Evolutionary conservation across 176 grass and related monocot genomes (phyloP).

Genomic region (bread wheat (Triticum aestivum)): DNA sequence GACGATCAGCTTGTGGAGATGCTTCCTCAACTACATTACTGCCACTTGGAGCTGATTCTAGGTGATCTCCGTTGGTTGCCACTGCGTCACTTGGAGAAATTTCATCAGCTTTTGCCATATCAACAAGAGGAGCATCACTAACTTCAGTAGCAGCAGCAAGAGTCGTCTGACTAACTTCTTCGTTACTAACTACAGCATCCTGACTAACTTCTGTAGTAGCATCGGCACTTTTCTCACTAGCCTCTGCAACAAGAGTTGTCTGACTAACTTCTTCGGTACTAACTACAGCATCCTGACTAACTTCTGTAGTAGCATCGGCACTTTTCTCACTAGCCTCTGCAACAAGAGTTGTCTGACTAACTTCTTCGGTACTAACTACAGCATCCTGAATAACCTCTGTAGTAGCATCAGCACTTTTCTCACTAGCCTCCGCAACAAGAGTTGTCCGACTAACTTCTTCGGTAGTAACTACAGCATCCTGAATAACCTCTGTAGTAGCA

Average conservation of each 20-base stretch:
- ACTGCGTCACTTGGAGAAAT: conserved; percentile 27
- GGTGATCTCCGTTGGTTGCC: conserved; percentile 22
- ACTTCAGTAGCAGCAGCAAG: conserved; percentile 26
- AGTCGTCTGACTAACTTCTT: too few relatives aligned
- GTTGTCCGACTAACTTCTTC: conserved; percentile 21
- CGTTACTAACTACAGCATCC: too few relatives aligned
- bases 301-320: not conserved
- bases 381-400: conserved; percentile 2
- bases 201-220: too few relatives aligned
- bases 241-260: conserved; percentile 9
- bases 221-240: too few relatives aligned
- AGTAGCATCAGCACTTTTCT: conserved; percentile 3
- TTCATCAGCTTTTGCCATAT: conserved; percentile 33
- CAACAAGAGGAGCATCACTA: conserved; percentile 16
- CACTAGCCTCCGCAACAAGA: conserved; percentile 18
- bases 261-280: conserved; percentile 12
- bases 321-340: conserved; percentile 12
- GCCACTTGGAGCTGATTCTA: conserved; percentile 25
- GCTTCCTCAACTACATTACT: conserved; percentile 22
- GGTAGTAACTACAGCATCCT: not conserved
- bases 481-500: not conserved
- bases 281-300: conserved; percentile 10
- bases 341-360: conserved; percentile 28
- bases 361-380: not conserved
- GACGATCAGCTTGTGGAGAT: conserved; percentile 6